Conservation (phyloP, 305 asterid genomes). For the Andrographis paniculata region DNA sequence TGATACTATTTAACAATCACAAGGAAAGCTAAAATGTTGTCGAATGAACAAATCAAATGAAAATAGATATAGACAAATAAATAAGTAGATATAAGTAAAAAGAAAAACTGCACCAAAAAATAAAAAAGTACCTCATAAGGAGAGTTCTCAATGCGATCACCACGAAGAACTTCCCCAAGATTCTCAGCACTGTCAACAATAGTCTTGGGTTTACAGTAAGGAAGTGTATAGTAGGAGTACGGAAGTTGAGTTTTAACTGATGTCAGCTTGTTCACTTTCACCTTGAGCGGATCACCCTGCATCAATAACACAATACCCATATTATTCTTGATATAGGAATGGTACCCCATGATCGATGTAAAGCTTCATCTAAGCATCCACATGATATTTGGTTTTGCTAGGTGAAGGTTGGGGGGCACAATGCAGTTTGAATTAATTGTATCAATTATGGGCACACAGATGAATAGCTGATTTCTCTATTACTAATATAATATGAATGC, state of each 20-base stretch:
- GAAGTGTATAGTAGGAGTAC: constrained; percentile 58
- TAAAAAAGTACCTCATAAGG: constrained; percentile 74
- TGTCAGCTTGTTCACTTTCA: constrained; percentile 79
- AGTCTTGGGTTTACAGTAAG: constrained; percentile 51
- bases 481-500: too few relatives aligned
- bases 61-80: background rate
- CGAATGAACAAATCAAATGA: constrained; percentile 1
- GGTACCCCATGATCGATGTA: too few relatives aligned
- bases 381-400: too few relatives aligned
- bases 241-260: constrained; percentile 65
- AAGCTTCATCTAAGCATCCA: too few relatives aligned
- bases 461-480: too few relatives aligned
- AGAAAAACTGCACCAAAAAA: constrained; percentile 14
- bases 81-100: background rate
- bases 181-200: constrained; percentile 86
- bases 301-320: constrained; percentile 25
- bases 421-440: too few relatives aligned
- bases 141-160: constrained; percentile 93
- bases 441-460: too few relatives aligned
- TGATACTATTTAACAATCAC: constrained; percentile 7
- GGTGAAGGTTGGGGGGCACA: too few relatives aligned
- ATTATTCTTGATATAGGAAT: too few relatives aligned
- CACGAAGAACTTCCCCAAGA: constrained; percentile 94
- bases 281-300: constrained; percentile 78
- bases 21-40: constrained; percentile 8